Evolutionary conservation across 495 filamentous ascomycete species (phyloP).

Genomic region (Penicillium arizonense): DNA sequence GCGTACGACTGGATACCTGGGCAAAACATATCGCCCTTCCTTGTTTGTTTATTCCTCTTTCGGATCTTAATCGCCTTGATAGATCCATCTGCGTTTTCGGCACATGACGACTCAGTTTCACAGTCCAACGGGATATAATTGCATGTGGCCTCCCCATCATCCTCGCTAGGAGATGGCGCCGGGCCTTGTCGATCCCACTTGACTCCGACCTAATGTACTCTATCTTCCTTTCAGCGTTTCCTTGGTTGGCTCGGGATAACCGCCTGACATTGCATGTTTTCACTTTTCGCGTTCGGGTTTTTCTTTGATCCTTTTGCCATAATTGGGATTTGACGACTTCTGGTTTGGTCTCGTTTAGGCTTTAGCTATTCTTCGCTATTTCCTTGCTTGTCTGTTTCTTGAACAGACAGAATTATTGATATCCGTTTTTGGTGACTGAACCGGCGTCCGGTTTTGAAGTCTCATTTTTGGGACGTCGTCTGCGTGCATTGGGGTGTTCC

Average conservation of each 20-base stretch:
- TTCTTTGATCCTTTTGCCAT: constrained; percentile 12
- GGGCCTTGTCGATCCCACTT: constrained; percentile 15
- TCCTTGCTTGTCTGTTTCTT: constrained; percentile 14
- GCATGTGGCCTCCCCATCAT: constrained; percentile 2
- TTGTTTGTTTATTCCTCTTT: constrained; percentile 23
- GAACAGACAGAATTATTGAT: constrained; percentile 33
- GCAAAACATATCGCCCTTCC: constrained; percentile 15
- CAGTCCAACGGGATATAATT: constrained; percentile 19
- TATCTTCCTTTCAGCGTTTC: constrained; percentile 34
- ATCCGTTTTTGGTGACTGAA: constrained; percentile 44
- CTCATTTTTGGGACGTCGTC: constrained; percentile 20
- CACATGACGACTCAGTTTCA: constrained; percentile 24
- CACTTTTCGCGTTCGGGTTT: constrained; percentile 7
- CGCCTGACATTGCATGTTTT: constrained; percentile 17
- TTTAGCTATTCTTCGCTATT: constrained; percentile 16
- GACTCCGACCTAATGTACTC: constrained; percentile 32
- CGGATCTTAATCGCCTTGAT: constrained; percentile 19
- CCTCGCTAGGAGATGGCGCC: constrained; percentile 4
- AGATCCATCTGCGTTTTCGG: constrained; percentile 18
- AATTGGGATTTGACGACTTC: constrained; percentile 26
- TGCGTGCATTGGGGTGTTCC: constrained; percentile 24
- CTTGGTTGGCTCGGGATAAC: constrained; percentile 27
- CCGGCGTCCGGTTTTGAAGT: constrained; percentile 34
- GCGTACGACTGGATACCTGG: constrained; percentile 37
- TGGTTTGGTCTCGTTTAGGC: constrained; percentile 16